Base-by-base conservation (phyloP, 352 stramenopile genomes). In the Globisporangium rhizosaccharum region DNA sequence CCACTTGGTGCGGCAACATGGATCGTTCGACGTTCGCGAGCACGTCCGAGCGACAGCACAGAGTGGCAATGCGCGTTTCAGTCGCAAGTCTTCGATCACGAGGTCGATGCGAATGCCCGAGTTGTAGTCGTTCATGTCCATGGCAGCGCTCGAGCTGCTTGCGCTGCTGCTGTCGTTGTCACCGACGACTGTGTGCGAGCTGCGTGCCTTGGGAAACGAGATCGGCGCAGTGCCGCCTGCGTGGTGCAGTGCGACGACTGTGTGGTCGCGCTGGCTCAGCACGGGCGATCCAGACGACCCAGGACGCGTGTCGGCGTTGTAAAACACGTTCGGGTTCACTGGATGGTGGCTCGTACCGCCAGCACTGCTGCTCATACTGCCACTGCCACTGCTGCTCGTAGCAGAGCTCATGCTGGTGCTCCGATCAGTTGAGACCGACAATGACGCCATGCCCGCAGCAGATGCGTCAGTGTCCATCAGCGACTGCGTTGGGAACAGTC, bases 201-300 rank as follows among this genome's bases (percentile, higher is more conserved):
- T 30, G 28, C 28, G 28, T 7, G 8, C 8, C 23, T 20, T 18
- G n/a, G 28, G 5, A 30, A 45, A 56, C 37, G 30, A 61, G 25
- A 49, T 36, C 6, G 30, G 23, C 17, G 37, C 30, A 17, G 26
- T 47, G 1, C 61, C 66, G 18, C 81, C 81, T 37, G 76, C 80
- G 47, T 80, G 77, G 68, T 91, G 81, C 10, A 91, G 60, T 14
- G 77, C 81, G 44, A 91, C 68, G 9, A 90, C 81, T 0, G 63
- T 77, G 66, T 90, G 79, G 61, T 90, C 81, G 46, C 64, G 61
- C 37, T 66, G 73, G 59, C 75, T 85, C 28, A 88, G 50, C 30
- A 88, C 78, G 0, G 78, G 78, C 26, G 78, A 85, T 10, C 78
- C 78, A 7, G 78, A 88, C 12, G 81, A 87, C n/a, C 81, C 81